Evolutionary conservation across 352 stramenopile genomes (phyloP).

Genomic region (Phytophthora syringae): DNA sequence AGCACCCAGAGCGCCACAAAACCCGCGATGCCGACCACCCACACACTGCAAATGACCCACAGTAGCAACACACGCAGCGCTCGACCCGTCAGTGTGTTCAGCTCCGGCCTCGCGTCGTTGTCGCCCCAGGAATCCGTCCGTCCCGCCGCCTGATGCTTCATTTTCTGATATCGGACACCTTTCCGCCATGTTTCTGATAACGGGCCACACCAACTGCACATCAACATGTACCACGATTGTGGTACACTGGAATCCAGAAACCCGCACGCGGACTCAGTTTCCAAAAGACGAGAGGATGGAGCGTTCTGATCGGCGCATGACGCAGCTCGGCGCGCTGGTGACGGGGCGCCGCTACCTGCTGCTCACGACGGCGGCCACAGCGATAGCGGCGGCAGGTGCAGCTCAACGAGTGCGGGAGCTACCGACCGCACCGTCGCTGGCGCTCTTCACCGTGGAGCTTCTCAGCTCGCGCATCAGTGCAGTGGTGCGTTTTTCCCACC

Average conservation of each 20-base stretch:
- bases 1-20: conserved; percentile 26
- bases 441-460: conserved; percentile 52
- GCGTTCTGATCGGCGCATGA: neutral
- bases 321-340: conserved; percentile 48
- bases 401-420: conserved; percentile 45
- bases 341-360: conserved; percentile 67
- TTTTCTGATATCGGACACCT: conserved; percentile 2
- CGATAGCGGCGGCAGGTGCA: conserved; percentile 54
- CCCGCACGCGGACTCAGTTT: too few species aligned
- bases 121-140: conserved; percentile 19
- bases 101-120: conserved; percentile 31
- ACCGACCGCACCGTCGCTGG: conserved; percentile 13
- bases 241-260: conserved; percentile 16
- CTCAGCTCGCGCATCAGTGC: conserved; percentile 62
- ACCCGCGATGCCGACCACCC: conserved; percentile 40
- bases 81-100: conserved; percentile 2
- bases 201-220: too few species aligned
- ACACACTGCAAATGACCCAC: conserved; percentile 26
- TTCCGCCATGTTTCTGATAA: conserved; percentile 17
- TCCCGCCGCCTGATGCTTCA: conserved; percentile 4
- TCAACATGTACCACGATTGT: conserved; percentile 1
- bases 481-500: conserved; percentile 44
- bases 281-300: conserved; percentile 28
- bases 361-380: conserved; percentile 64
- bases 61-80: conserved; percentile 19